These are phyloP conservation scores for Hibiscus mutabilis DNA, from an alignment of 345 rosid species.

Conservation along the genomic window DNA sequence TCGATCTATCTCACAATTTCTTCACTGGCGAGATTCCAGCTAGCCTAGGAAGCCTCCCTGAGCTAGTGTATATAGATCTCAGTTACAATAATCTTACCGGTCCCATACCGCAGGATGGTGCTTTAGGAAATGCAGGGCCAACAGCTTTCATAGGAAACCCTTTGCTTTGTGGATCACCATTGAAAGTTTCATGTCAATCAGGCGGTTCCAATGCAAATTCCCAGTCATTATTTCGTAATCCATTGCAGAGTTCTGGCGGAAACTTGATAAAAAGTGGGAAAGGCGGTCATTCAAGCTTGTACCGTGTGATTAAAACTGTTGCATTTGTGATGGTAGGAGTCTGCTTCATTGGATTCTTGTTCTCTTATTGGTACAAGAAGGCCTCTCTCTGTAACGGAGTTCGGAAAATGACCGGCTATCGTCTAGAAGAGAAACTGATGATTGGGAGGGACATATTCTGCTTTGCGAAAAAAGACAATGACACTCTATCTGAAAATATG, in stretches of 20 bases:
- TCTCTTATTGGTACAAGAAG: constrained; percentile 41
- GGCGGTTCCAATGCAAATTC: constrained; percentile 6
- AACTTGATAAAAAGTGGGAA: constrained; percentile 15
- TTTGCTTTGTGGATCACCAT: constrained; percentile 64
- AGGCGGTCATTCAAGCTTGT: constrained; percentile 11
- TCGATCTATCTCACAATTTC: constrained; percentile 73
- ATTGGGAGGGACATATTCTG: constrained; percentile 47
- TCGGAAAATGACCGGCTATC: constrained; percentile 20
- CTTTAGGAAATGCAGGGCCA: constrained; percentile 55
- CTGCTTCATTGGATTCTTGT: constrained; percentile 40
- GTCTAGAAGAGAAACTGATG: constrained; percentile 34
- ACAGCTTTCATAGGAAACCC: constrained; percentile 73
- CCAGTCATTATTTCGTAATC: constrained; percentile 21
- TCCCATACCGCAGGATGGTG: constrained; percentile 51
- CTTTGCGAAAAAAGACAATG: constrained; percentile 37
- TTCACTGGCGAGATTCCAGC: constrained; percentile 23
- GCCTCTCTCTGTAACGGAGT: constrained; percentile 19
- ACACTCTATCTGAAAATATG: constrained; percentile 41
- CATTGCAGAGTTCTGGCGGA: constrained; percentile 11
- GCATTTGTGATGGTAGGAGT: constrained; percentile 38
- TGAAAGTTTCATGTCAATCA: constrained; percentile 39
- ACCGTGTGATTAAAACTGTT: constrained; percentile 10
- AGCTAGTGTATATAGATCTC: constrained; percentile 59
- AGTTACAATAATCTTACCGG: constrained; percentile 76
- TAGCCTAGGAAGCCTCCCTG: constrained; percentile 62